Percentiles rank a stretch among this genome's conserved stretches.
Conservation (phyloP, 208 protist species). For the Leishmania arabica region DNA sequence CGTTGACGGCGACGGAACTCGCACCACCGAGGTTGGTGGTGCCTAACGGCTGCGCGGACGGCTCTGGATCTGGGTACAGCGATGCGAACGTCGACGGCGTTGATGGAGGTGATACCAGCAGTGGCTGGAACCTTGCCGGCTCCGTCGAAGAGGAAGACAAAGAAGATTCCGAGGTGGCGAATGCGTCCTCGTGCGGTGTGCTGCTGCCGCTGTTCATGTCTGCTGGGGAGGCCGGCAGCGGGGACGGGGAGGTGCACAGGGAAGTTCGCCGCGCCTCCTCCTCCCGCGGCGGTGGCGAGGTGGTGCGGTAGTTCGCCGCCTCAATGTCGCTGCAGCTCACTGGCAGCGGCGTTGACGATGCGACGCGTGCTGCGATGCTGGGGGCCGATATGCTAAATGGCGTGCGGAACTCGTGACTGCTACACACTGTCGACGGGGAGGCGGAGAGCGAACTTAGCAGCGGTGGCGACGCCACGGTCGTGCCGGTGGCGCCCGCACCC, state of each 20-base stretch:
- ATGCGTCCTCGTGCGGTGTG: neutral
- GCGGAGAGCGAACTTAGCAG: neutral
- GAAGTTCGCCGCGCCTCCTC: neutral
- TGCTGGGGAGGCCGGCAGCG: neutral
- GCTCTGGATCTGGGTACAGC: neutral
- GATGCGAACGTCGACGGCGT: neutral
- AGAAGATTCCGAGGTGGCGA: neutral
- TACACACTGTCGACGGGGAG: neutral
- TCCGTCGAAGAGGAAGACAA: slow-evolving; percentile 14
- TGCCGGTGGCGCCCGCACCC: neutral
- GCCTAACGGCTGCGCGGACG: neutral
- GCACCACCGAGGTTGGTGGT: neutral
- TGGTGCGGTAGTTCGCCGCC: neutral
- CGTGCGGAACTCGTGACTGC: neutral
- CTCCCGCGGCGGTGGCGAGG: neutral
- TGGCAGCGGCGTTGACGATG: neutral
- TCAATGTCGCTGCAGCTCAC: neutral
- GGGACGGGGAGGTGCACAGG: neutral
- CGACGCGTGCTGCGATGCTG: neutral
- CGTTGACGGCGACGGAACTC: neutral
- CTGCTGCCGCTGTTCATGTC: neutral
- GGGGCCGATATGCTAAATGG: neutral
- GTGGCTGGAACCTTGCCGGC: neutral
- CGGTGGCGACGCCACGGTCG: neutral
- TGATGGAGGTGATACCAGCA: neutral